These are phyloP conservation scores for Hypsizygus ulmarius DNA, from an alignment of 1,284 basidiomycete genomes.

Conservation along the genomic window DNA sequence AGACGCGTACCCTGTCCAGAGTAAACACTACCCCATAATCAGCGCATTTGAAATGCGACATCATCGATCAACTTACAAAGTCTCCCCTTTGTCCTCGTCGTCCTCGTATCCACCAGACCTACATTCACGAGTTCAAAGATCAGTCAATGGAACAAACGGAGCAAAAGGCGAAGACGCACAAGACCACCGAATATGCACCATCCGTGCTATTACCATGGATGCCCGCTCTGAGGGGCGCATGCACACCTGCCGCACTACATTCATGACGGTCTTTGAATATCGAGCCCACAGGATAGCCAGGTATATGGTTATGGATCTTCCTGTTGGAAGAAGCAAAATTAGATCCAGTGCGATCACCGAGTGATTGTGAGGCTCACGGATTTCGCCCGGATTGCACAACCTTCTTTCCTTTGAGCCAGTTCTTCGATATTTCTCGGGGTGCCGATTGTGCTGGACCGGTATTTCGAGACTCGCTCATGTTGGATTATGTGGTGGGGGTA, in stretches of 20 bases:
- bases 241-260: slow-evolving; percentile 24
- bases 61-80: slow-evolving; percentile 19
- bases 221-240: slow-evolving; percentile 24
- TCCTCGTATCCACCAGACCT: slow-evolving; percentile 32
- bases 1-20: slow-evolving; percentile 19
- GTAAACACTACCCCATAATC: slow-evolving; percentile 15
- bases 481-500: background rate
- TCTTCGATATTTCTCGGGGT: too few species aligned
- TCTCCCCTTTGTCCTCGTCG: slow-evolving; percentile 27
- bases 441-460: slow-evolving; percentile 8
- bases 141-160: background rate
- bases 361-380: slow-evolving; percentile 4
- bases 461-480: slow-evolving; percentile 3
- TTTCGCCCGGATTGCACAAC: background rate
- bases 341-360: background rate
- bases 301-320: slow-evolving; percentile 19
- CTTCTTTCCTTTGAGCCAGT: background rate
- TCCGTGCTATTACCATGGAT: slow-evolving; percentile 24
- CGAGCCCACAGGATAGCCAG: slow-evolving; percentile 25
- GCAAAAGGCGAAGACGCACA: slow-evolving; percentile 12
- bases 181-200: slow-evolving; percentile 29
- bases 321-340: slow-evolving; percentile 4
- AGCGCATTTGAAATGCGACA: background rate
- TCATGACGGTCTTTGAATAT: slow-evolving; percentile 20
- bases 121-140: background rate